Conservation (phyloP, 192 early-diverging fungal species). For the Podochytrium sp. region DNA sequence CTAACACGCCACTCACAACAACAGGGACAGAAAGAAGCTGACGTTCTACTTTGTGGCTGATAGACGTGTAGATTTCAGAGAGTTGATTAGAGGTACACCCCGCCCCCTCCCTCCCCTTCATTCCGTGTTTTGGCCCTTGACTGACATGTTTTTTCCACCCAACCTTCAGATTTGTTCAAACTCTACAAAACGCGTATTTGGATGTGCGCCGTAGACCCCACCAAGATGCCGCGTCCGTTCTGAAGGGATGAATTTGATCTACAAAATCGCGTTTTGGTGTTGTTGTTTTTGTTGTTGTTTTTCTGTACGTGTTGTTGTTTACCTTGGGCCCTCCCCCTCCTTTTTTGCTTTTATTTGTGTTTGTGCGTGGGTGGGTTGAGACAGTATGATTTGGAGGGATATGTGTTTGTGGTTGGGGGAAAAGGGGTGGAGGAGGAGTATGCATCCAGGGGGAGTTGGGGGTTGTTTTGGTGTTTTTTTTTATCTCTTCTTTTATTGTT, state of each 20-base stretch:
- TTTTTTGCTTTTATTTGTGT: too few relatives aligned
- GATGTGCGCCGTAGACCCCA: slow-evolving; percentile 74
- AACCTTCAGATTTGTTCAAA: slow-evolving; percentile 80
- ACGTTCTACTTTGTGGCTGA: slow-evolving; percentile 96
- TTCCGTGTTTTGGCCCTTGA: not conserved
- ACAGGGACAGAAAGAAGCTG: slow-evolving; percentile 91
- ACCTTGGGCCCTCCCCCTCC: not conserved
- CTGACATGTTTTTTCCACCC: not conserved
- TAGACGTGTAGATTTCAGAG: slow-evolving; percentile 93
- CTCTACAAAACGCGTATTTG: slow-evolving; percentile 98
- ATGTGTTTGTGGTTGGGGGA: too few relatives aligned
- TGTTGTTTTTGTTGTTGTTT: too few relatives aligned
- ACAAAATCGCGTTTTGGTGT: too few relatives aligned
- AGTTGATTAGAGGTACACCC: slow-evolving; percentile 73
- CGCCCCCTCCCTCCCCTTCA: not conserved
- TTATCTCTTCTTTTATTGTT: too few relatives aligned
- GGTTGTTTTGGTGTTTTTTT: too few relatives aligned
- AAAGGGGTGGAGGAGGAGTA: too few relatives aligned
- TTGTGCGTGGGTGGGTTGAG: too few relatives aligned
- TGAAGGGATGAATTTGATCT: too few relatives aligned
- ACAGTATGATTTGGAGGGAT: too few relatives aligned
- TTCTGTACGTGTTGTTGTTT: not conserved
- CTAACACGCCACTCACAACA: not conserved
- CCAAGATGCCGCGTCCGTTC: slow-evolving; percentile 37
- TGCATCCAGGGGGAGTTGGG: too few relatives aligned